Evolutionary conservation across 2,329 filamentous ascomycete species (phyloP).

Genomic region (Pseudogymnoascus sp.): DNA sequence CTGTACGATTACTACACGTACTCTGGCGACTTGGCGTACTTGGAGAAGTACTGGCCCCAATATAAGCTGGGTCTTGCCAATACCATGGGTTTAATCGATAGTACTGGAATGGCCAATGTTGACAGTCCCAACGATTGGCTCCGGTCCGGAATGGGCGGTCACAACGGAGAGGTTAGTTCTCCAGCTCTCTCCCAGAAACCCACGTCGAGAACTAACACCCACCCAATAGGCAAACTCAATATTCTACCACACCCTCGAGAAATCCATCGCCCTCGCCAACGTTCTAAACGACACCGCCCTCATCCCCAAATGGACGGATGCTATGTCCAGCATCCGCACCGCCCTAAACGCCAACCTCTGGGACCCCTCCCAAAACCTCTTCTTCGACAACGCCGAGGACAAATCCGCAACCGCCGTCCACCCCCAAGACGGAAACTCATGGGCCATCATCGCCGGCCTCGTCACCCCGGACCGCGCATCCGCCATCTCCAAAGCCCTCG

Average conservation of each 20-base stretch:
- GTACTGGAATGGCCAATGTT: not conserved
- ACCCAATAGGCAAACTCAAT: not conserved
- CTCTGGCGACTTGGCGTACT: constrained; percentile 42
- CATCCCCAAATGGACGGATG: constrained; percentile 28
- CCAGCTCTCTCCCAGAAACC: not conserved
- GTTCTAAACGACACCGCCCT: constrained; percentile 29
- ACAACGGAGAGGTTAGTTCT: constrained; percentile 21
- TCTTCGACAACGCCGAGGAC: constrained; percentile 33
- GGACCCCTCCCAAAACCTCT: constrained; percentile 31
- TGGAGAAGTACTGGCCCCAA: constrained; percentile 38
- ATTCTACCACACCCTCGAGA: not conserved
- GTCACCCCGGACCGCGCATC: constrained; percentile 38
- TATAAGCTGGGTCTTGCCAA: constrained; percentile 40
- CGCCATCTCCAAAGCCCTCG: constrained; percentile 23
- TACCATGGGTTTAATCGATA: constrained; percentile 25
- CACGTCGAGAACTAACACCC: not conserved
- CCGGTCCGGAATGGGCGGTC: constrained; percentile 21
- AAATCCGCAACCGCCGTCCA: constrained; percentile 40
- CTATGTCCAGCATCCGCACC: constrained; percentile 20
- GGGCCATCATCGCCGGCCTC: constrained; percentile 35
- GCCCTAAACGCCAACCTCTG: constrained; percentile 36
- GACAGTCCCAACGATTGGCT: constrained; percentile 22
- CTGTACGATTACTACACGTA: constrained; percentile 50
- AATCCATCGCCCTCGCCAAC: not conserved
- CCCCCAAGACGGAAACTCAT: constrained; percentile 52